Conservation (phyloP, 2,329 filamentous ascomycete genomes). For the Fusarium graminum region DNA sequence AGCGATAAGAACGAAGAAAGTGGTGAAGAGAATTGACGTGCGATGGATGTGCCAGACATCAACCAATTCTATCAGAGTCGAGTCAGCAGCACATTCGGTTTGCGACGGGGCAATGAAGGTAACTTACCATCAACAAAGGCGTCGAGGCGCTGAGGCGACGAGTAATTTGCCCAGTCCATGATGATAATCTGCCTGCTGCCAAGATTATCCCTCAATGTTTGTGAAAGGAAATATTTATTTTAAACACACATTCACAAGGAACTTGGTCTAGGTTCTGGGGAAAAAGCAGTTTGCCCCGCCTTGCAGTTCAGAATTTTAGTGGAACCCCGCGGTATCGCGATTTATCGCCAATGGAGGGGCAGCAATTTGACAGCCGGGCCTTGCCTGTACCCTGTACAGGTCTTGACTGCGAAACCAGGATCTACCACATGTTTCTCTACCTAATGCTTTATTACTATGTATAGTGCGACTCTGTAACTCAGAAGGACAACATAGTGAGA, state of each 20-base stretch:
- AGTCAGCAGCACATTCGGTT: constrained; percentile 27
- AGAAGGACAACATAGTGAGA: too few relatives aligned
- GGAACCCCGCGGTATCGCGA: constrained; percentile 38
- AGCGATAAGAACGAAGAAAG: constrained; percentile 55
- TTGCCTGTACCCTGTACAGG: not conserved
- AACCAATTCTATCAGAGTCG: constrained; percentile 51
- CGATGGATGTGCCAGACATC: constrained; percentile 63
- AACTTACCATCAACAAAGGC: constrained; percentile 46
- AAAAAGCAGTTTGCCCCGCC: constrained; percentile 47
- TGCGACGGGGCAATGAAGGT: constrained; percentile 5
- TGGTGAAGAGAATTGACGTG: constrained; percentile 58
- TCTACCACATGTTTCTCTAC: too few relatives aligned
- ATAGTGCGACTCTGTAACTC: too few relatives aligned
- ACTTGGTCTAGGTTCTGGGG: constrained; percentile 30
- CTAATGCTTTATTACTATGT: too few relatives aligned
- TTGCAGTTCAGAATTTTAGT: constrained; percentile 37
- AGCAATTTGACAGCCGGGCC: constrained; percentile 38
- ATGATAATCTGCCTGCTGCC: constrained; percentile 26
- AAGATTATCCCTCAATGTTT: constrained; percentile 16
- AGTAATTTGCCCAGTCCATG: constrained; percentile 48
- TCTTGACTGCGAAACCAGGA: too few relatives aligned
- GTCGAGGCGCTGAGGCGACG: constrained; percentile 45
- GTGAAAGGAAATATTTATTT: constrained; percentile 10
- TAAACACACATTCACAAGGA: constrained; percentile 26
- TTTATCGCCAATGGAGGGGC: constrained; percentile 46